Conservation (phyloP, 2,329 filamentous ascomycete species). For the Cladosporium colombiae region DNA sequence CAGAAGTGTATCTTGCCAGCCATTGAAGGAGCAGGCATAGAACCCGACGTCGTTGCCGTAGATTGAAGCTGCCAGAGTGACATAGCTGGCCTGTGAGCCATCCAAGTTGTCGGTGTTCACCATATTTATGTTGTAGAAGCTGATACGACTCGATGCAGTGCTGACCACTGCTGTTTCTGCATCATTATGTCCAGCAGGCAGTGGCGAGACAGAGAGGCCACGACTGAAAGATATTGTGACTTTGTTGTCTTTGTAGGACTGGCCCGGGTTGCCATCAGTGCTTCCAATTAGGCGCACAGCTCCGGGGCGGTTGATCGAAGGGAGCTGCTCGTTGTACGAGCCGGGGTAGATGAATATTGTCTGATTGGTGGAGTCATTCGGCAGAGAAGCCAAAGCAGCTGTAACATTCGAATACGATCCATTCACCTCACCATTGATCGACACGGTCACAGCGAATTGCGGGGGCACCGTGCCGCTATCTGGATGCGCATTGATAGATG, state of each 20-base stretch:
- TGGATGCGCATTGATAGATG: conserved; percentile 41
- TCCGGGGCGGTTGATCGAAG: conserved; percentile 43
- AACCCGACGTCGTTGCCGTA: conserved; percentile 38
- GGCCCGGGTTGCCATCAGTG: conserved; percentile 36
- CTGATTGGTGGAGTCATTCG: conserved; percentile 38
- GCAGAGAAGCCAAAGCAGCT: conserved; percentile 40
- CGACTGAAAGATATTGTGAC: conserved; percentile 39
- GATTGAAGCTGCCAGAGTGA: conserved; percentile 38
- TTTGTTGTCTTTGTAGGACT: conserved; percentile 40
- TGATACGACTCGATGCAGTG: conserved; percentile 44
- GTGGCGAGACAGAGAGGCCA: conserved; percentile 41
- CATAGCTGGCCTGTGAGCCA: conserved; percentile 33
- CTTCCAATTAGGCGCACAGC: conserved; percentile 42
- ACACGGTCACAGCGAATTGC: conserved; percentile 46
- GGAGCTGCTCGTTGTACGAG: conserved; percentile 46
- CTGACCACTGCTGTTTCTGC: conserved; percentile 47
- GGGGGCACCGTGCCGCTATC: conserved; percentile 46
- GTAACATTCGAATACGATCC: conserved; percentile 40
- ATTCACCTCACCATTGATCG: conserved; percentile 35
- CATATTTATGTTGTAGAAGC: conserved; percentile 39
- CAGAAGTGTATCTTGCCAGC: conserved; percentile 37
- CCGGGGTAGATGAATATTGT: conserved; percentile 46
- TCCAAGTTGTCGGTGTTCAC: conserved; percentile 37
- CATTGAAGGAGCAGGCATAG: conserved; percentile 35
- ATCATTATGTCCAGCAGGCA: conserved; percentile 44